phyloP scores from a whole-genome alignment of 352 stramenopile genomes.

The Plasmopara halstedii region DNA sequence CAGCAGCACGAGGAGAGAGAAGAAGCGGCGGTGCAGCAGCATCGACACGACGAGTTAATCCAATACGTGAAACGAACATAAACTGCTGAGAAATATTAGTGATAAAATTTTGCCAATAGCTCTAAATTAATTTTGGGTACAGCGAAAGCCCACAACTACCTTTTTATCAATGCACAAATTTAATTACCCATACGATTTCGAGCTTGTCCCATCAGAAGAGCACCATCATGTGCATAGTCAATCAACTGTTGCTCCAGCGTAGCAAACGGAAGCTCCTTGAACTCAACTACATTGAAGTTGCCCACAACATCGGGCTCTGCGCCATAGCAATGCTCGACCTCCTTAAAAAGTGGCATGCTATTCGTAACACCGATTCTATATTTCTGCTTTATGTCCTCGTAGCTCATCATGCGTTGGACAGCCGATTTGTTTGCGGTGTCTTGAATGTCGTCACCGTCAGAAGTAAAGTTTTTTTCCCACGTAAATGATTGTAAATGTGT shows the following conservation, averaged over 20 bases:
- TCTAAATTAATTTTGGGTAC: no score
- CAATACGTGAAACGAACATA: no score
- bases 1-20: constrained; percentile 6
- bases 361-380: constrained; percentile 40
- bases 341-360: constrained; percentile 33
- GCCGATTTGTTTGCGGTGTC: constrained; percentile 9
- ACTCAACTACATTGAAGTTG: constrained; percentile 40
- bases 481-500: constrained; percentile 39
- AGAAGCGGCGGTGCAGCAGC: constrained; percentile 7
- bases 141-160: no score
- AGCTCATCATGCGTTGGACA: constrained; percentile 31
- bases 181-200: constrained; percentile 14
- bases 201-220: constrained; percentile 16
- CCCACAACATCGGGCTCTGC: constrained; percentile 24
- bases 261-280: constrained; percentile 31
- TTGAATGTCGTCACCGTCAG: constrained; percentile 1
- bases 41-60: not conserved
- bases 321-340: constrained; percentile 47
- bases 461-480: constrained; percentile 19
- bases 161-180: no score
- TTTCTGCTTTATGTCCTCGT: constrained; percentile 33
- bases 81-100: no score
- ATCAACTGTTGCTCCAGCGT: constrained; percentile 45
- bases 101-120: no score
- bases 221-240: constrained; percentile 42